Percentiles rank a stretch among this genome's conserved stretches.
phyloP scores from a whole-genome alignment of 805 yeast species.

The Candida adriatica region DNA sequence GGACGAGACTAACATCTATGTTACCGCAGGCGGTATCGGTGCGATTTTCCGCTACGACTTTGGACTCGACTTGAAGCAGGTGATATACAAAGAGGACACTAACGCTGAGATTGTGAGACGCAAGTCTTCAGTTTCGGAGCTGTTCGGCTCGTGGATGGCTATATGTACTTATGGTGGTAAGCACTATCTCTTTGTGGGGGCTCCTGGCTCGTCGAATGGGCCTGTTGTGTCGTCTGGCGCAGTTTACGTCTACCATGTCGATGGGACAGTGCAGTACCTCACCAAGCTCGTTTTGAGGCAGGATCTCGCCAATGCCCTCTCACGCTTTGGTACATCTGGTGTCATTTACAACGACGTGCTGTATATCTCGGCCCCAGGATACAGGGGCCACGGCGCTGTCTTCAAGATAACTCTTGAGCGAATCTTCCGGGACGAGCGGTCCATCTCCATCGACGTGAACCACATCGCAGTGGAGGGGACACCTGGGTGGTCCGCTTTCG shows the following conservation, averaged over 20 bases:
- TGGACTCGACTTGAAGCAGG: conserved; percentile 15
- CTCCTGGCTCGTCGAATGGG: conserved; percentile 7
- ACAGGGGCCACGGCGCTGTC: conserved; percentile 39
- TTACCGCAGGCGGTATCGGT: conserved; percentile 34
- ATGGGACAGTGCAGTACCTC: conserved; percentile 2
- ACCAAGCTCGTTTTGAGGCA: conserved; percentile 2
- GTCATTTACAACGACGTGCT: conserved; percentile 17
- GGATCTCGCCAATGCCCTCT: background rate
- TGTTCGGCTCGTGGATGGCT: conserved; percentile 16
- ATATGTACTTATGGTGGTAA: conserved; percentile 10
- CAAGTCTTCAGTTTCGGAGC: conserved; percentile 9
- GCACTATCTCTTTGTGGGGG: conserved; percentile 9
- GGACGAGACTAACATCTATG: conserved; percentile 22
- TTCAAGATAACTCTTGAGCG: conserved; percentile 32
- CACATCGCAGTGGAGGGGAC: conserved; percentile 19
- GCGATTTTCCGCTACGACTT: conserved; percentile 29
- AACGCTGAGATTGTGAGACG: conserved; percentile 20
- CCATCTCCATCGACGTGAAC: background rate
- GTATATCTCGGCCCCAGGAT: conserved; percentile 38
- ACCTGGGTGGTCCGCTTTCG: conserved; percentile 36
- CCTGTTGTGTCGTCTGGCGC: conserved; percentile 35
- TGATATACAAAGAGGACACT: conserved; percentile 3
- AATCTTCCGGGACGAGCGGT: conserved; percentile 3
- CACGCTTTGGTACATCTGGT: conserved; percentile 13
- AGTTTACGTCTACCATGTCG: conserved; percentile 20